Evolutionary conservation across 108 stramenopile genomes (phyloP).

Genomic region (Cyclotella kingstonii): DNA sequence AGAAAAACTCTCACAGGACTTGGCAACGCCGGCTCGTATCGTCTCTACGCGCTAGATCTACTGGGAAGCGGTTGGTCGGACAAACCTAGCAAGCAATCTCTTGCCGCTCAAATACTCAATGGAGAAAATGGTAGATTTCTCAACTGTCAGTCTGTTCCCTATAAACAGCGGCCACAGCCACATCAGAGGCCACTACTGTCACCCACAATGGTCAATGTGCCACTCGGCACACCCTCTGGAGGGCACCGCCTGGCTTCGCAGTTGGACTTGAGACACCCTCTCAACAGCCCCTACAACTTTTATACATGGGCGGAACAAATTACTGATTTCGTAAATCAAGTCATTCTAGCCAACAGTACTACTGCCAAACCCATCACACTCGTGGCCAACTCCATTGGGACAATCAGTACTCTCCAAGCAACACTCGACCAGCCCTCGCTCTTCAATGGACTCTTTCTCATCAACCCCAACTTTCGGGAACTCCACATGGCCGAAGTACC

Average conservation of each 20-base stretch:
- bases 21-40: conserved; percentile 46
- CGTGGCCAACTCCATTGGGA: conserved; percentile 92
- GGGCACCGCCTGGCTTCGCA: conserved; percentile 44
- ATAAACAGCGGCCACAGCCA: too few species aligned
- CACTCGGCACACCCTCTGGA: conserved; percentile 57
- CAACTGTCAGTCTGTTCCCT: conserved; percentile 19
- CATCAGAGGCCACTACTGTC: too few species aligned
- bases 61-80: conserved; percentile 86
- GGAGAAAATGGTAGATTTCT: conserved; percentile 69
- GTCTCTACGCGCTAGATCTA: conserved; percentile 84
- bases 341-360: conserved; percentile 15
- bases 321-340: conserved; percentile 63
- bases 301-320: conserved; percentile 89
- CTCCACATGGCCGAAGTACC: conserved; percentile 88
- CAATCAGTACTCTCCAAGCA: conserved; percentile 82
- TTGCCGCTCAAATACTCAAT: conserved; percentile 46
- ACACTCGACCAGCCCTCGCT: conserved; percentile 77
- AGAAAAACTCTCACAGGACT: conserved; percentile 63
- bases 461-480: conserved; percentile 87
- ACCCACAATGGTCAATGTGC: conserved; percentile 43
- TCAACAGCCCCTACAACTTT: conserved; percentile 81
- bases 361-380: conserved; percentile 55
- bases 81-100: conserved; percentile 66
- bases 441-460: conserved; percentile 64
- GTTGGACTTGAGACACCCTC: conserved; percentile 73